Base-by-base conservation (phyloP, 2,329 filamentous ascomycete genomes). In the Ciborinia camelliae region DNA sequence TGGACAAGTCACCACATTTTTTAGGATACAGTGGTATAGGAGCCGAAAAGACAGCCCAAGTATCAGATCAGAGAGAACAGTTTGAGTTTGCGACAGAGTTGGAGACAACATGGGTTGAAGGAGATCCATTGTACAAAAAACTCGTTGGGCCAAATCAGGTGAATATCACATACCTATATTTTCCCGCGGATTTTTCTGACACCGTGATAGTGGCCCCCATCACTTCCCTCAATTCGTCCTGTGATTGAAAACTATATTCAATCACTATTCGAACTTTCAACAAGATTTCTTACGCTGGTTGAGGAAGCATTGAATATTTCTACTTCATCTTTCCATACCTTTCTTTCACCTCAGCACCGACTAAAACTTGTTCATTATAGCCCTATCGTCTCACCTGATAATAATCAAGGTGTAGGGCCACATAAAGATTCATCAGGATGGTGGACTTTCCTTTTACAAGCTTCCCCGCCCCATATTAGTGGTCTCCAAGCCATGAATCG, bases 341-440 rank as follows among this genome's bases (percentile, higher is more conserved):
- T 64, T 35, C 32, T 64, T 23, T 64, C 62, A 15, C 32, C 52
- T 20, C 62, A 64, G n/a, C 62, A 64, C 26, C 53, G 62, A n/a
- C 28, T 64, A 9, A 64, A 59, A 26, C 23, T 59, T 3, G 35
- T 64, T 26, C 62, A 59, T 51, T 64, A 64, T 43, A 59, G 32
- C 30, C 62, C 62, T 3, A 23, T 28, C 1, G 41, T 26, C 45
- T 59, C 52, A 39, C n/a, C 41, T 23, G 39, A 41, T 23, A 43
- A 59, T 4, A 41, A 41, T 41, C 62, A 64, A 51, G 62, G 62
- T n/a, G 62, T 59, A 10, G 62, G 62, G 2, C 53, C 62, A 4
- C 53, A 64, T 15, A 64, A 59, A 59, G 62, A 64, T 43, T 64
- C 62, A 35, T 64, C 62, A 18, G 62, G 62, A 58, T 59, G 53